Conservation (phyloP, 1,139 yeast species). For the Protomyces pachydermus region DNA sequence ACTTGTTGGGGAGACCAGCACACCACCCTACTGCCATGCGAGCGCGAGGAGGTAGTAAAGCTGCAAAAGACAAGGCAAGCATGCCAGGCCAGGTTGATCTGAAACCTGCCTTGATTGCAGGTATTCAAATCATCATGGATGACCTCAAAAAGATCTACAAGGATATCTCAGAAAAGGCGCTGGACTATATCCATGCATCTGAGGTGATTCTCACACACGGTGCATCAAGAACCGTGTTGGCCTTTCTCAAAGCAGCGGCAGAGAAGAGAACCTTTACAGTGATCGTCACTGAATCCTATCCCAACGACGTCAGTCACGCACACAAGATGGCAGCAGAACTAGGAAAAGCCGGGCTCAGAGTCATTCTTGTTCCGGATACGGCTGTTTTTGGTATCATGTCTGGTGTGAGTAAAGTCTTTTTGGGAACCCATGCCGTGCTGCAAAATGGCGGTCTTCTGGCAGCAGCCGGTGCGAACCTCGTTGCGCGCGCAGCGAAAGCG, state of each 20-base stretch:
- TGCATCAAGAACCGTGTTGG: conserved; percentile 85
- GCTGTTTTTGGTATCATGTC: conserved; percentile 95
- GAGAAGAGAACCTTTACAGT: conserved; percentile 88
- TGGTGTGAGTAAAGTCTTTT: conserved; percentile 89
- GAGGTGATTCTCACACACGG: conserved; percentile 90
- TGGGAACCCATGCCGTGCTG: conserved; percentile 80
- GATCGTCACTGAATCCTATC: conserved; percentile 75
- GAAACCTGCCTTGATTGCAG: conserved; percentile 86
- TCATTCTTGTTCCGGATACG: conserved; percentile 87
- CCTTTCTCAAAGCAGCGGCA: conserved; percentile 80
- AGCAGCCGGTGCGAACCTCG: conserved; percentile 84
- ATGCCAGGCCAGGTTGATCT: conserved; percentile 37
- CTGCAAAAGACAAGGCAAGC: background rate
- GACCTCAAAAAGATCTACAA: conserved; percentile 88
- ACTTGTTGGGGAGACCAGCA: background rate
- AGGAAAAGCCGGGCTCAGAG: conserved; percentile 80
- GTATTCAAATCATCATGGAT: conserved; percentile 86
- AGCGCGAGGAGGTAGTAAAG: background rate
- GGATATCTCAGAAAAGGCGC: conserved; percentile 82
- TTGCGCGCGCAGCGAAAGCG: conserved; percentile 93
- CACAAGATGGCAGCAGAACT: conserved; percentile 74
- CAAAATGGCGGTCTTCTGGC: conserved; percentile 95
- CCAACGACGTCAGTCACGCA: conserved; percentile 72
- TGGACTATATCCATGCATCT: conserved; percentile 89
- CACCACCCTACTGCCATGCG: background rate